A percentile compares a stretch with the other conserved stretches of the same genome.
Evolutionary conservation across 345 rosid species (phyloP).

Genomic region (Ricinus communis): DNA sequence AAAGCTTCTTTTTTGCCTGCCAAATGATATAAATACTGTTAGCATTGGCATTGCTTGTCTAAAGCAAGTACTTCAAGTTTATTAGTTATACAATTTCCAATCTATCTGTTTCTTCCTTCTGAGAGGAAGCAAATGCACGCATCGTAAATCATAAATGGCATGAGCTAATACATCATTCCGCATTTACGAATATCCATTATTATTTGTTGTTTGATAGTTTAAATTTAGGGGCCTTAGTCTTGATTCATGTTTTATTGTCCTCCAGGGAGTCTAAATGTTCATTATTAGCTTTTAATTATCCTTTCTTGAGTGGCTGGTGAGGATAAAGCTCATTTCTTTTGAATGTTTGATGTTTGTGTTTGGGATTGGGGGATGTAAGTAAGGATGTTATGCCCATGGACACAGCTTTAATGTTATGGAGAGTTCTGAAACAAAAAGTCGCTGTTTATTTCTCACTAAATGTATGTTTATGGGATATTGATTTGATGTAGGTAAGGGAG

Average conservation of each 20-base stretch:
- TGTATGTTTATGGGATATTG: background rate
- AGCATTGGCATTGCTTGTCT: background rate
- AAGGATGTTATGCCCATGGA: background rate
- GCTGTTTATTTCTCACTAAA: background rate
- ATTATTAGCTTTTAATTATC: background rate
- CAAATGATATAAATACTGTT: background rate
- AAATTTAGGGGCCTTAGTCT: background rate
- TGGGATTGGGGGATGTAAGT: background rate
- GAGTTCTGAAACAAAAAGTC: background rate
- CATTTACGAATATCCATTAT: background rate
- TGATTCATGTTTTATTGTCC: background rate
- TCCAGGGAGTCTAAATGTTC: too few relatives aligned
- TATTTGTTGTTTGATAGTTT: background rate
- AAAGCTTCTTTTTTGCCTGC: background rate
- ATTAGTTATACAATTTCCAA: background rate
- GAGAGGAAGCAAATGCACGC: background rate
- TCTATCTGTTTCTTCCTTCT: background rate
- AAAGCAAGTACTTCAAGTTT: background rate
- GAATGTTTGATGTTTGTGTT: too few relatives aligned
- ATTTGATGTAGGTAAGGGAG: background rate
- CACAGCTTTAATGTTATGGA: background rate
- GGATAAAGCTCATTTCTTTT: too few relatives aligned
- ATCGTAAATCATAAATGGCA: background rate
- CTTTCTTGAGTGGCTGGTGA: background rate
- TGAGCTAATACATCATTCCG: background rate